A percentile compares a stretch with the other conserved stretches of the same genome.
These are phyloP conservation scores for Dothistroma septosporum DNA, from an alignment of 2,329 filamentous ascomycete species.

Conservation along the genomic window DNA sequence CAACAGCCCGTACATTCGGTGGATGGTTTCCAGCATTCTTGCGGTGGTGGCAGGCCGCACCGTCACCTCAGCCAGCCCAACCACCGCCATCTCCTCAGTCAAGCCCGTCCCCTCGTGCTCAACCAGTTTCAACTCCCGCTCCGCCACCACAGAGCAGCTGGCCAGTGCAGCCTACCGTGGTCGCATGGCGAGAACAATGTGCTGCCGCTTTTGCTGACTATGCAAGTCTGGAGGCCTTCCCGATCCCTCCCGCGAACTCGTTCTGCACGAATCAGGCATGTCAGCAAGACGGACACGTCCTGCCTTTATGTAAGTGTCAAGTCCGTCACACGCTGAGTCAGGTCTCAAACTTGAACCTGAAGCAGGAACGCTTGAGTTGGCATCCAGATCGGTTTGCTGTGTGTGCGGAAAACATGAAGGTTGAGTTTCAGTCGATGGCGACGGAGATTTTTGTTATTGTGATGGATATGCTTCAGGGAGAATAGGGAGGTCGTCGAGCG, in stretches of 20 bases:
- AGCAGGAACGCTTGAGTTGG: constrained; percentile 1
- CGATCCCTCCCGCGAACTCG: background rate
- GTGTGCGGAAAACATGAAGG: background rate
- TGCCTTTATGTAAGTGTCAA: background rate
- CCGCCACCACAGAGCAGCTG: background rate
- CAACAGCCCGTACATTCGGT: no score
- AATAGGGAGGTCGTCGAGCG: no score
- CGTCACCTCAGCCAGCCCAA: background rate
- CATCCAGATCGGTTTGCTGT: constrained; percentile 12
- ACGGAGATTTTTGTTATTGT: constrained; percentile 15
- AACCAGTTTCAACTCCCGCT: background rate
- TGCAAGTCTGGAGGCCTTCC: background rate
- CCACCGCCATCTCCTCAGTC: background rate
- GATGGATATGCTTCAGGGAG: constrained; percentile 1
- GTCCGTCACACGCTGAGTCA: background rate
- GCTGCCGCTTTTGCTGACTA: background rate
- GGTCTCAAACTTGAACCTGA: background rate
- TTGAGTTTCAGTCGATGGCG: constrained; percentile 12
- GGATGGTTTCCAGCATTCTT: no score
- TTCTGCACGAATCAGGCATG: background rate
- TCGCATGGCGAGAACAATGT: background rate
- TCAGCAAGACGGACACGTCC: background rate
- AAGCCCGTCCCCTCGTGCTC: background rate
- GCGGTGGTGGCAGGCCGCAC: background rate
- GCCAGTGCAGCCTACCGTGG: background rate